Conservation (phyloP, 2,329 filamentous ascomycete genomes). For the Exserohilum turcica region DNA sequence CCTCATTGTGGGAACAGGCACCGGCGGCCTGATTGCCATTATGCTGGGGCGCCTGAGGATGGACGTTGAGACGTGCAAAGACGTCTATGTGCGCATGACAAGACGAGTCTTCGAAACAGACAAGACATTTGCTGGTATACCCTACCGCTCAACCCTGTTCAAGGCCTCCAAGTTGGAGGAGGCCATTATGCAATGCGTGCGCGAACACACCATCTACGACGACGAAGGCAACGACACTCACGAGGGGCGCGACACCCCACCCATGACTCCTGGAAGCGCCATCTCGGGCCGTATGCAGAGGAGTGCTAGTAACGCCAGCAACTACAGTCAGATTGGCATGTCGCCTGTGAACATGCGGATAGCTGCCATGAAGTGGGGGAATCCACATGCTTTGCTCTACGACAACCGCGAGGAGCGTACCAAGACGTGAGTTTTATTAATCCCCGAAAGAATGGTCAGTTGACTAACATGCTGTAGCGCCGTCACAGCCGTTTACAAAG, state of each 20-base stretch:
- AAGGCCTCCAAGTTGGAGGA: slow-evolving; percentile 96
- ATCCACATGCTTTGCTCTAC: slow-evolving; percentile 86
- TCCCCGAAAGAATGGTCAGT: not conserved
- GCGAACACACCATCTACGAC: slow-evolving; percentile 76
- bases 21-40: slow-evolving; percentile 92
- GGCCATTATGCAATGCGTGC: slow-evolving; percentile 85
- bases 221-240: slow-evolving; percentile 79
- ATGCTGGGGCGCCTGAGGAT: slow-evolving; percentile 92
- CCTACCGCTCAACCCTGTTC: slow-evolving; percentile 91
- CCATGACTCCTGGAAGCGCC: slow-evolving; percentile 42
- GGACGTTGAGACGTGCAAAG: slow-evolving; percentile 95
- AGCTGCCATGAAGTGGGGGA: slow-evolving; percentile 67
- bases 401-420: slow-evolving; percentile 83
- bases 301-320: slow-evolving; percentile 78
- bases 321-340: slow-evolving; percentile 77
- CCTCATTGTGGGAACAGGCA: slow-evolving; percentile 92
- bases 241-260: slow-evolving; percentile 49
- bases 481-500: slow-evolving; percentile 89
- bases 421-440: slow-evolving; percentile 71
- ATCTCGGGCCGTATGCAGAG: slow-evolving; percentile 52
- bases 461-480: slow-evolving; percentile 61
- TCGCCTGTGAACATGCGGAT: slow-evolving; percentile 60
- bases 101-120: slow-evolving; percentile 95
- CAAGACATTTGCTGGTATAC: slow-evolving; percentile 95
- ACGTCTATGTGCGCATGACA: slow-evolving; percentile 94